Conservation (phyloP, 1,284 basidiomycete species). For the Puccinia brachypodii region DNA sequence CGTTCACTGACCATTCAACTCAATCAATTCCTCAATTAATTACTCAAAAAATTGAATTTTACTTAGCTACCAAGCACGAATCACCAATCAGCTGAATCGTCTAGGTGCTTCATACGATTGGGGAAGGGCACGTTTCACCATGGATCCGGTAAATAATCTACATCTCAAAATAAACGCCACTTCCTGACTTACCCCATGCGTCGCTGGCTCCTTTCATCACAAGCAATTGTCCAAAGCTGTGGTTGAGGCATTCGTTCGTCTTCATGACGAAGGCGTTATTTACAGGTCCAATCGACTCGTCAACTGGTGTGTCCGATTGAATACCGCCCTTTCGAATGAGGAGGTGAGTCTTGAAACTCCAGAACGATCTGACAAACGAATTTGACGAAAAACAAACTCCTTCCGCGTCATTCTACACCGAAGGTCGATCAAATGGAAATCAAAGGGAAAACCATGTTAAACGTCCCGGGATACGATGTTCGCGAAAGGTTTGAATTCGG, state of each 20-base stretch:
- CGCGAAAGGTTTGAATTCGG: slow-evolving; percentile 98
- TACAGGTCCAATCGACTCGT: slow-evolving; percentile 97
- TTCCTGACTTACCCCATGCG: slow-evolving; percentile 31
- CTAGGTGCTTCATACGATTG: slow-evolving; percentile 95
- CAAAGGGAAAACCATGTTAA: slow-evolving; percentile 81
- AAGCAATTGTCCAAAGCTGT: slow-evolving; percentile 82
- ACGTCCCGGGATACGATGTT: slow-evolving; percentile 86
- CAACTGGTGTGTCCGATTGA: slow-evolving; percentile 96
- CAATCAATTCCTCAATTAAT: neutral
- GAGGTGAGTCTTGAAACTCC: slow-evolving; percentile 64
- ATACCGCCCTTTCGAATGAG: slow-evolving; percentile 94
- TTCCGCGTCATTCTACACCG: neutral
- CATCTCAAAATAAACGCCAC: slow-evolving; percentile 7
- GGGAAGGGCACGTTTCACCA: slow-evolving; percentile 90
- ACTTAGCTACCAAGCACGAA: slow-evolving; percentile 78
- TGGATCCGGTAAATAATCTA: slow-evolving; percentile 70
- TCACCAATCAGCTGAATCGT: slow-evolving; percentile 83
- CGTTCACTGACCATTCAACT: slow-evolving; percentile 54
- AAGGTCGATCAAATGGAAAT: slow-evolving; percentile 92
- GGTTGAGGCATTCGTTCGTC: slow-evolving; percentile 81
- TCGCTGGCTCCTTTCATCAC: neutral
- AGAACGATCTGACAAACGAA: neutral
- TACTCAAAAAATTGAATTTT: neutral
- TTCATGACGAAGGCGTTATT: slow-evolving; percentile 89
- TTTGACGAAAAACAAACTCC: neutral